Evolutionary conservation across 2,329 filamentous ascomycete species (phyloP), one percentile per base, ranked within the genome.

Genomic region (Alternaria brassicicola): DNA sequence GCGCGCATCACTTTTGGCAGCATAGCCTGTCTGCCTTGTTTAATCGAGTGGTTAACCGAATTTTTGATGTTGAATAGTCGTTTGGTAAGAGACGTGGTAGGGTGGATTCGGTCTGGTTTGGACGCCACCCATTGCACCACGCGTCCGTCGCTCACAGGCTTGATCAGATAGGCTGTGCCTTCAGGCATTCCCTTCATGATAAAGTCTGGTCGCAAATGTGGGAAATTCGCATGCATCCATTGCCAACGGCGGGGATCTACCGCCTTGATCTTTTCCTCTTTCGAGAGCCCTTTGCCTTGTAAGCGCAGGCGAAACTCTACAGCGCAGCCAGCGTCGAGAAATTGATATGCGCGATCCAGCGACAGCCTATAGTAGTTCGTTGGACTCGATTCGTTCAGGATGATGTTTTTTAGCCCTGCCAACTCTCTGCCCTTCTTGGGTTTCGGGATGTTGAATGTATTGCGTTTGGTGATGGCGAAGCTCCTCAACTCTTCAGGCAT

Each of bases 141-240:
- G 7, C 53, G 52, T 1, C 71, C 70, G 23, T 75, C 64, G 13
- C 50, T 60, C 3, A 72, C 62, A 2, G 72, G 73, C 0, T 66
- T 10, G 39, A 76, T 48, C 7, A 64, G 5, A 19, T 56, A 71
- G 2, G 15, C 19, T 0, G 71, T 65, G 10, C 62, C 64, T 35
- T 63, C 31, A 0, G 72, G 73, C 73, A 76, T 75, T 19, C 51
- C 57, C 45, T 68, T 71, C 28, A 69, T 26, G 8, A 76, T 71
- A 25, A 74, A 68, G 50, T 76, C 72, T 1, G 72, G 71, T 21
- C 70, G 65, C 26, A 75, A 26, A 38, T 75, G 72, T 2, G 73
- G 71, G 28, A 70, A 75, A 41, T 69, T 64, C 9, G 57, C 19
- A 28, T 70, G 66, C 39, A 69, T 49, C 65, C 69, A 74, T 10